Conservation (phyloP, 805 yeast genomes). For the Teunomyces gatunensis region DNA sequence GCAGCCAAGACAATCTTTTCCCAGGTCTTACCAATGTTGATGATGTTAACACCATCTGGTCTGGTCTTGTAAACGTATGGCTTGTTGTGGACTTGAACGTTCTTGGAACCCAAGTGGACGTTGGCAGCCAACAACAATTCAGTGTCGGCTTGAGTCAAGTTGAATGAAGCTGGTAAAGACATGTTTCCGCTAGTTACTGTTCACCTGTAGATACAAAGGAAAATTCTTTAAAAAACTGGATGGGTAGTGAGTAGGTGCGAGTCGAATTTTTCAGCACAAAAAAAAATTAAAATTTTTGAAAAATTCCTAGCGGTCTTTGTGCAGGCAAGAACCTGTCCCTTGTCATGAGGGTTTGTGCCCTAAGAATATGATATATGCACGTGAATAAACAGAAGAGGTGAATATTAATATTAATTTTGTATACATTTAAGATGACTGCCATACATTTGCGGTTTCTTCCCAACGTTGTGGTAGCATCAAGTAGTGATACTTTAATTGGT, state of each 20-base stretch:
- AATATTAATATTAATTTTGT: neutral
- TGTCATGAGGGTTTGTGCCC: conserved; percentile 7
- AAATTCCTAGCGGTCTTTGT: neutral
- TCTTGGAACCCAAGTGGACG: conserved; percentile 99
- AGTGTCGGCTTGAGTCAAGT: conserved; percentile 96
- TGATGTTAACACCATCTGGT: conserved; percentile 99
- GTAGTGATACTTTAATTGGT: conserved; percentile 27
- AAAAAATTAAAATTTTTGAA: conserved; percentile 2
- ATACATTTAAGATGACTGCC: neutral
- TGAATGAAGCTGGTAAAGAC: conserved; percentile 87
- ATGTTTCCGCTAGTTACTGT: conserved; percentile 30
- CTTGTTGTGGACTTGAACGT: conserved; percentile 98
- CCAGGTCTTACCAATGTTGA: conserved; percentile 99
- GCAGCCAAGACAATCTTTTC: conserved; percentile 99
- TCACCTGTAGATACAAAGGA: conserved; percentile 4
- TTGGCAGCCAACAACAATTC: conserved; percentile 99
- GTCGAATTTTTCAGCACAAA: conserved; percentile 2
- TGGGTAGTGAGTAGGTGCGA: conserved; percentile 5
- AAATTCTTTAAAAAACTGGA: conserved; percentile 4
- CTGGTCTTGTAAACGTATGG: conserved; percentile 97
- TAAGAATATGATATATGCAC: neutral
- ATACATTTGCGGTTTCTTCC: conserved; percentile 11
- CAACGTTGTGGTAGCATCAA: conserved; percentile 37
- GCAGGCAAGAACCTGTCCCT: neutral
- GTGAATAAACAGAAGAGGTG: neutral